Conservation (phyloP, 2,329 filamentous ascomycete genomes). For the Emmonsia crescens region DNA sequence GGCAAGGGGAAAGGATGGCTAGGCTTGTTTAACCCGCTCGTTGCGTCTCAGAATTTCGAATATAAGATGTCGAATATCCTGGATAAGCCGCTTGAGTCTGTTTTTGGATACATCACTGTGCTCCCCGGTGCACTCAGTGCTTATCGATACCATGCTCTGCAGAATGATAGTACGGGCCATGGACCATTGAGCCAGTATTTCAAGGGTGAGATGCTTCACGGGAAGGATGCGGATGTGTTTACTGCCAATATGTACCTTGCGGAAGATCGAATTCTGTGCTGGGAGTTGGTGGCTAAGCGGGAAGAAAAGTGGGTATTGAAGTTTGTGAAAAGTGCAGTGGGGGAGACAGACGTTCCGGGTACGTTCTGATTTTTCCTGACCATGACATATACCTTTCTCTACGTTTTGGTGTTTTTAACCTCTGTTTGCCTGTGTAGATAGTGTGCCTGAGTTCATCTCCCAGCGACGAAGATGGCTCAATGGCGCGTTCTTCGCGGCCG, state of each 20-base stretch:
- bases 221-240: conserved; percentile 91
- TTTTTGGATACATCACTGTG: conserved; percentile 97
- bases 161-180: conserved; percentile 93
- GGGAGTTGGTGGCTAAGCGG: conserved; percentile 91
- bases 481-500: conserved; percentile 94
- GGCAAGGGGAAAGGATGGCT: conserved; percentile 80
- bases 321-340: conserved; percentile 92
- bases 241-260: conserved; percentile 99
- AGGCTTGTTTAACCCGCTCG: conserved; percentile 82
- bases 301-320: conserved; percentile 95
- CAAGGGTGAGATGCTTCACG: conserved; percentile 95
- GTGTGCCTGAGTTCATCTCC: conserved; percentile 92
- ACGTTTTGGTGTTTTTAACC: not conserved
- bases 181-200: conserved; percentile 96
- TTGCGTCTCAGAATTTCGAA: conserved; percentile 97
- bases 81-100: conserved; percentile 91
- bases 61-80: conserved; percentile 99
- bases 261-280: conserved; percentile 97
- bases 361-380: conserved; percentile 16
- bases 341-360: conserved; percentile 96
- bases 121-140: conserved; percentile 89
- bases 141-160: conserved; percentile 88
- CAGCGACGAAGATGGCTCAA: conserved; percentile 96
- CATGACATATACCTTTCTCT: conserved; percentile 14
- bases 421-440: conserved; percentile 44